Base-by-base conservation (phyloP, 1,284 basidiomycete genomes). In the Ceraceosorus guamensis region DNA sequence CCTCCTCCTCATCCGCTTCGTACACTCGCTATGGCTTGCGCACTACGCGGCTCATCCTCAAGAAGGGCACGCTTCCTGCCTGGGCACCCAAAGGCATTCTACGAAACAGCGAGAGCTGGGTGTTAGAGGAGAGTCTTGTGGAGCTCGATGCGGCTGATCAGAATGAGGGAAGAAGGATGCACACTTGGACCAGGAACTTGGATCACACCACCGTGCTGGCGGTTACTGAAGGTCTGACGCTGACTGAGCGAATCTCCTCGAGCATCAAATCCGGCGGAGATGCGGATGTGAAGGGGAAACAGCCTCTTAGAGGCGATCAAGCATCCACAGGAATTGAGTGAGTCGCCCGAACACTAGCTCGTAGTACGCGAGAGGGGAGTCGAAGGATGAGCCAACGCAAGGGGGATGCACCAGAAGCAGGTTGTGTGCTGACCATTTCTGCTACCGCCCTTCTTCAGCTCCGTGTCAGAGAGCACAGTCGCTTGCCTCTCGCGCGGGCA, bases 21-120 rank as follows among this genome's bases (percentile, higher is more conserved):
- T 35, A 10, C n/a, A 78, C 80, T 1, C 77, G 76, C 0, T 88
- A 89, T 31, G 84, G 87, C 10, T 82, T 97, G n/a, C 78, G 85
- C 55, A 96, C 91, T 0, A 88, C 87, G 1, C 85, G 92, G 30
- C 85, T 97, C 61, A 89, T 97, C 67, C 82, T 95, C 68, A 97
- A 97, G 79, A 83, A 85, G 43, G 91, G 91, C 7, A 84, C 88
- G 11, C 80, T 95, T 53, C 92, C 92, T 3, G 83, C 85, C 71
- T 97, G 92, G 92, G 88, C 87, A 14, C 88, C 87, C 2, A 82
- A 84, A 68, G 87, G 88, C 46, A 87, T 87, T 69, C 80, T 88
- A 41, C 67, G 68, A 59, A 73, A 71, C 43, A 59, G 71, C 13
- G 68, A 73, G 54, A 70, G 71, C 50, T 76, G 67, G 66, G 73